Conservation (phyloP, 306 rosid species). For the Cucumis sativus region Cucumber_9930_V3 NC_026656.2:6131501-6132000, state of each 20-base stretch:
- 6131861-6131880: slow-evolving; percentile 64
- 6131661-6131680: slow-evolving; percentile 45
- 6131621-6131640: slow-evolving; percentile 30
- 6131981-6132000: slow-evolving; percentile 52
- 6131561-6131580: slow-evolving; percentile 44
- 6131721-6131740: slow-evolving; percentile 28
- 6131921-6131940: slow-evolving; percentile 63
- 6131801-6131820: slow-evolving; percentile 50
- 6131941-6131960: slow-evolving; percentile 40
- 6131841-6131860: slow-evolving; percentile 64
- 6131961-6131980: slow-evolving; percentile 39
- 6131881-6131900: slow-evolving; percentile 65
- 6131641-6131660: slow-evolving; percentile 37
- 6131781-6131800: slow-evolving; percentile 42
- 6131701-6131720: slow-evolving; percentile 46
- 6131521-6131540: slow-evolving; percentile 29
- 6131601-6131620: slow-evolving; percentile 39
- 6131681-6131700: slow-evolving; percentile 41
- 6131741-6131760: slow-evolving; percentile 32
- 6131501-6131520: slow-evolving; percentile 13
- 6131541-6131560: slow-evolving; percentile 70
- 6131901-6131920: slow-evolving; percentile 43
- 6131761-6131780: slow-evolving; percentile 59
- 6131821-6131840: slow-evolving; percentile 60
- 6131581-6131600: slow-evolving; percentile 48